Conservation (phyloP, 805 yeast genomes). For the Zygosaccharomyces siamensis region DNA sequence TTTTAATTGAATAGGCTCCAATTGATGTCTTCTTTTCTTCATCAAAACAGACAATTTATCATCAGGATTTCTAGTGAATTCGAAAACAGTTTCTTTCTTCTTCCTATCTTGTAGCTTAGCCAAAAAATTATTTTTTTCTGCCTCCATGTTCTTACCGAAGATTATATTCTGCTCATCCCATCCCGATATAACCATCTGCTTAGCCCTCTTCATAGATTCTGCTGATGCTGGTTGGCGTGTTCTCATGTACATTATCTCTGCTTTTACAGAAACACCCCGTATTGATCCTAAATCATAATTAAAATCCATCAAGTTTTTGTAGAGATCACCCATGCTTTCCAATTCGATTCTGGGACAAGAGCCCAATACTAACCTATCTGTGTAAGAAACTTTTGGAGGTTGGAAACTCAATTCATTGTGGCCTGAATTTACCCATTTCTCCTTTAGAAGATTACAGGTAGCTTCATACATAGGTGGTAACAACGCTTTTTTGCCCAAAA, state of each 20-base stretch:
- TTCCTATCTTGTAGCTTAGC: conserved; percentile 64
- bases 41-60: conserved; percentile 73
- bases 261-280: conserved; percentile 71
- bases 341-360: conserved; percentile 67
- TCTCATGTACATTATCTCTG: conserved; percentile 80
- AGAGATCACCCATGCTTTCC: conserved; percentile 70
- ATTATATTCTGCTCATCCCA: conserved; percentile 88
- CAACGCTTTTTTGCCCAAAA: conserved; percentile 76
- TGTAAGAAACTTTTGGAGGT: conserved; percentile 63
- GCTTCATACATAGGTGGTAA: conserved; percentile 66
- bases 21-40: conserved; percentile 79
- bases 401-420: conserved; percentile 35
- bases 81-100: conserved; percentile 89
- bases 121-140: conserved; percentile 67
- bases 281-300: conserved; percentile 65
- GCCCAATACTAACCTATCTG: conserved; percentile 77
- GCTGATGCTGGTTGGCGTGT: conserved; percentile 82
- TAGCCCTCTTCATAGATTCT: conserved; percentile 81
- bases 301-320: conserved; percentile 51
- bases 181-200: conserved; percentile 65
- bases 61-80: conserved; percentile 64
- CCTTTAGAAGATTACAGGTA: conserved; percentile 48
- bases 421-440: conserved; percentile 40
- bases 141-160: conserved; percentile 71
- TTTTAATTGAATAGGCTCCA: conserved; percentile 80